Evolutionary conservation across 1,284 basidiomycete genomes (phyloP), one percentile per base, ranked within the genome.

Genomic region (Leccinum subfulvum): DNA sequence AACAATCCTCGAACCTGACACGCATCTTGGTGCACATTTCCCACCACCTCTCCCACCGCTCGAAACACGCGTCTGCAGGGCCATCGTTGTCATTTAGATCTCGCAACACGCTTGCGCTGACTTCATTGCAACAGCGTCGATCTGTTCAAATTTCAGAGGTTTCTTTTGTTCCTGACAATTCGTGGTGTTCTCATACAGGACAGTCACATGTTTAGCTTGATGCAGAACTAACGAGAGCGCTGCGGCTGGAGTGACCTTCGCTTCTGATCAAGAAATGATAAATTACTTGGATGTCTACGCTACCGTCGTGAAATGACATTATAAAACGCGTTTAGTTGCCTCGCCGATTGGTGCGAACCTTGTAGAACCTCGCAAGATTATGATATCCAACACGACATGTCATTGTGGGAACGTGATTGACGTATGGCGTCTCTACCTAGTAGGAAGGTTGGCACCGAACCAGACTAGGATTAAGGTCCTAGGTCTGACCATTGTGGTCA

Each of bases 11-110:
- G 52, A 90, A 71, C 53, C 83, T 71, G 6, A 89, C 76, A 0
- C 81, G 78, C 69, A 82, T 77, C 16, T 66, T 66, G 1, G 75
- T 64, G 64, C 83, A 88, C 65, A 76, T 77, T 8, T 77, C 78
- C 81, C 84, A 88, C 90, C 89, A 91, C 55, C 80, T 76, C 68
- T 86, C 85, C 85, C 88, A 91, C n/a, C 90, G 75, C 60, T 82
- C 78, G 78, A 81, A 59, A 81, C 85, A 13, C 75, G 78, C 39
- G 73, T 56, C 55, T 67, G 74, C 75, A 2, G 83, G 83, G 0
- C 84, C 81, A 49, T 83, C 73, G 30, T 79, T 81, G 23, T 77
- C 74, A 60, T 90, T 86, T 57, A 91, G 74, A 57, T 86, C 84
- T 21, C 76, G 73, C 52, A 91, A 71, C 69, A 90, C 75, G 6